Evolutionary conservation across 208 protist species (phyloP).

Genomic region (Acanthamoeba healyi): DNA sequence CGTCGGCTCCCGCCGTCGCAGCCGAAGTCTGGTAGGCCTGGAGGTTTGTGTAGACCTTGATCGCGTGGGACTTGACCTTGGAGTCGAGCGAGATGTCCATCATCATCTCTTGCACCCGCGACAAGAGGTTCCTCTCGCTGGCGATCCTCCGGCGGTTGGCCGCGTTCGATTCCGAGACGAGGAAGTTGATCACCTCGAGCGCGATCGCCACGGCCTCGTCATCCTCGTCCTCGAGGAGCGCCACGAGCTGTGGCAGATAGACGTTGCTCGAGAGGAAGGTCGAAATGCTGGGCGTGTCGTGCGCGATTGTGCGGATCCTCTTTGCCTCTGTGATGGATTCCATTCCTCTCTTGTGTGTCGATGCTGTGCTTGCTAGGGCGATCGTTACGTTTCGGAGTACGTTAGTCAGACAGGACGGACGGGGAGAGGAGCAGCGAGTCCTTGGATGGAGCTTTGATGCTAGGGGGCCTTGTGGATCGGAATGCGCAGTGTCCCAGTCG

Average conservation of each 20-base stretch:
- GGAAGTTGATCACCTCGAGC: conserved; percentile 2
- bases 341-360: neutral
- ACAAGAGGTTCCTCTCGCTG: neutral
- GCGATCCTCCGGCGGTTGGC: conserved; percentile 14
- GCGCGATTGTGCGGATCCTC: conserved; percentile 22
- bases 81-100: conserved; percentile 24
- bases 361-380: too few relatives aligned
- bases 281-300: conserved; percentile 21
- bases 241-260: neutral
- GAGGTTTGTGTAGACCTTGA: conserved; percentile 12
- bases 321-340: neutral
- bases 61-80: neutral
- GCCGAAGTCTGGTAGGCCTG: neutral
- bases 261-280: neutral
- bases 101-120: conserved; percentile 23
- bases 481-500: too few relatives aligned
- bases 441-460: too few relatives aligned
- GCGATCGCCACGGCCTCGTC: conserved; percentile 21
- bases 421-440: too few relatives aligned
- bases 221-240: conserved; percentile 10
- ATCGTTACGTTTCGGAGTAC: too few relatives aligned
- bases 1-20: too few relatives aligned
- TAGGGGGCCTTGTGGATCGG: too few relatives aligned
- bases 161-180: conserved; percentile 40
- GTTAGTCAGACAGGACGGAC: too few relatives aligned